Base-by-base conservation (phyloP, 768 basidiomycete genomes). In the Russula sp. region DNA sequence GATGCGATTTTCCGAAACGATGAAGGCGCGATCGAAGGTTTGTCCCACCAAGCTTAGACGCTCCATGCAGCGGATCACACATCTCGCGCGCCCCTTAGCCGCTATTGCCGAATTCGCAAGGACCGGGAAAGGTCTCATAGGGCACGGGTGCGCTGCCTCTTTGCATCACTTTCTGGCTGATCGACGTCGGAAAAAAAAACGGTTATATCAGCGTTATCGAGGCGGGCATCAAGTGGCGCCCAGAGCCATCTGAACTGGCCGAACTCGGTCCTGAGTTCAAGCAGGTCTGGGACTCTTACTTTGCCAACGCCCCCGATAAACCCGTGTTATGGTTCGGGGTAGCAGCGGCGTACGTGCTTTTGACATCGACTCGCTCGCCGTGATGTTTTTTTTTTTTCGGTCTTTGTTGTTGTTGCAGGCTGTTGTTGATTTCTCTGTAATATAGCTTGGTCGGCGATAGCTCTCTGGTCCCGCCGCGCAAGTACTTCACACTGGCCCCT, bases 71-170 rank as follows among this genome's bases (percentile, higher is more conserved):
- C 7, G 7, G 22, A 14, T 16, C 16, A 34, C 11, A 25, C 25
- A 8, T 16, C 11, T 18, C 25, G 8, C 2, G 13, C 43, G 11
- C 0, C 35, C 29, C 29, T 25, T 39, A 79, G 76, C 72, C 56
- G 72, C 74, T 68, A 66, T 66, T 36, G 63, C 56, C 20, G 70
- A 76, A 45, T 80, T 74, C 71, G 59, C 68, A 9, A 65, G 67
- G 18, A 69, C 70, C 0, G 83, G 81, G 0, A 75, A 69, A 36
- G 83, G 83, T 2, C 67, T 80, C 45, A 73, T 86, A 66, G 75
- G 82, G 1, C 76, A 80, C 64, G 86, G 82, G 86, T 85, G 35
- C 3, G 25, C 16, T 13, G 20, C 13, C 2, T 7, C 14, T 41
- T 7, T 7, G 11, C 25, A 5, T 60, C 1, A 13, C 10, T 8